Evolutionary conservation across 805 yeast genomes (phyloP).

Genomic region (Candida pseudofarinosa): DNA sequence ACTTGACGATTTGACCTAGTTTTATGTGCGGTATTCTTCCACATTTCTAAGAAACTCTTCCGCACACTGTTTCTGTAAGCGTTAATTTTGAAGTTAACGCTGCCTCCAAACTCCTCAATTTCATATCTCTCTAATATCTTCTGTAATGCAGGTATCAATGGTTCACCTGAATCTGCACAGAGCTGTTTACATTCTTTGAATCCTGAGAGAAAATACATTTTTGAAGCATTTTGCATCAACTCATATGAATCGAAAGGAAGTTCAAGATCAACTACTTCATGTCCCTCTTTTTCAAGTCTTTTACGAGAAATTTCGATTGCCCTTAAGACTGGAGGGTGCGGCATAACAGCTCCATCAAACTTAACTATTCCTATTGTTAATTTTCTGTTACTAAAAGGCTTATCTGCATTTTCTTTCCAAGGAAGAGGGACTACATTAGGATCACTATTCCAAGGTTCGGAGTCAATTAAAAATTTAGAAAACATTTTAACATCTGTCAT

Average conservation of each 20-base stretch:
- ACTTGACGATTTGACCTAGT: conserved; percentile 39
- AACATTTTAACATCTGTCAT: conserved; percentile 20
- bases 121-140: conserved; percentile 34
- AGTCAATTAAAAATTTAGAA: conserved; percentile 31
- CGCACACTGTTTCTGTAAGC: conserved; percentile 29
- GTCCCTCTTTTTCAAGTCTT: conserved; percentile 41
- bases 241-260: conserved; percentile 33
- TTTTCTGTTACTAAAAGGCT: conserved; percentile 21
- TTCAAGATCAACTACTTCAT: conserved; percentile 47
- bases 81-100: conserved; percentile 42
- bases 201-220: conserved; percentile 45
- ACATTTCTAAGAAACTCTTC: conserved; percentile 31
- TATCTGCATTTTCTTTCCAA: conserved; percentile 35
- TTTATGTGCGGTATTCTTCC: conserved; percentile 18
- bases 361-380: conserved; percentile 41
- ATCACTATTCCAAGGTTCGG: conserved; percentile 46
- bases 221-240: conserved; percentile 23
- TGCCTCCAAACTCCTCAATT: conserved; percentile 31
- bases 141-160: conserved; percentile 29
- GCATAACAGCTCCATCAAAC: conserved; percentile 44
- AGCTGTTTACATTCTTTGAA: conserved; percentile 33
- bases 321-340: conserved; percentile 54
- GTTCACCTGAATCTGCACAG: conserved; percentile 39
- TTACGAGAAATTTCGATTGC: conserved; percentile 34
- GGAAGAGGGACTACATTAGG: conserved; percentile 48